Evolutionary conservation across 1,284 basidiomycete genomes (phyloP).

Genomic region (Trichosporon sp.): DNA sequence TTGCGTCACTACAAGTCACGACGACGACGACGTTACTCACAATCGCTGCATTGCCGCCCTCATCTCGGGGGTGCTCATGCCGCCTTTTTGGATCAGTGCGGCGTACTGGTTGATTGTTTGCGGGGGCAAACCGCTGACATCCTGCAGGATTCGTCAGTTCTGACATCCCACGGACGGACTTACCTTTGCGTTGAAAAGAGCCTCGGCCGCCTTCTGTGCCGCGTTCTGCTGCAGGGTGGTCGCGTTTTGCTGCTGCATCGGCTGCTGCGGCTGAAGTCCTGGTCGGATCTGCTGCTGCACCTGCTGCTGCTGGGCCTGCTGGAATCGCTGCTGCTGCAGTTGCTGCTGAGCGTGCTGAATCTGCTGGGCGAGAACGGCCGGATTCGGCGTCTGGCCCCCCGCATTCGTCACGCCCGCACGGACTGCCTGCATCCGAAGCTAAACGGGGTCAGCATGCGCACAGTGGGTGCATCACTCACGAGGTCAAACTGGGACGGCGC

Average conservation of each 20-base stretch:
- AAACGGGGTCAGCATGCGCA: background rate
- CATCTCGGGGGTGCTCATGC: slow-evolving; percentile 13
- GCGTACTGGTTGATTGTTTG: slow-evolving; percentile 14
- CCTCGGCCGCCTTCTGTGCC: slow-evolving; percentile 3
- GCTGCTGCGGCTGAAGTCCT: background rate
- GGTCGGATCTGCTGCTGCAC: slow-evolving; percentile 4
- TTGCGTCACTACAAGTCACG: too few species aligned
- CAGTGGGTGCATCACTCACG: slow-evolving; percentile 2
- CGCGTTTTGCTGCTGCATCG: slow-evolving; percentile 1
- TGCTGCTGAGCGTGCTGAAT: slow-evolving; percentile 7
- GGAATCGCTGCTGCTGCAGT: background rate
- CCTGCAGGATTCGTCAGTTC: slow-evolving; percentile 7
- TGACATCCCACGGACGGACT: background rate
- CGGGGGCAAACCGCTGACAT: slow-evolving; percentile 6
- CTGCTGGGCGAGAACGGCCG: slow-evolving; percentile 13
- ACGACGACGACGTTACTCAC: background rate
- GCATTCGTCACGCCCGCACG: slow-evolving; percentile 8
- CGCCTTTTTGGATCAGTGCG: slow-evolving; percentile 6
- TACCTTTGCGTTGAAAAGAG: slow-evolving; percentile 12
- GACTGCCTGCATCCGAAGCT: slow-evolving; percentile 19
- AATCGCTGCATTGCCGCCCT: slow-evolving; percentile 10
- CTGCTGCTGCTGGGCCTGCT: slow-evolving; percentile 1
- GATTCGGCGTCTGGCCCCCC: slow-evolving; percentile 6
- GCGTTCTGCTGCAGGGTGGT: background rate
- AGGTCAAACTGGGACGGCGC: slow-evolving; percentile 16